phyloP scores from a whole-genome alignment of 164 flowering plant species.

The Echeveria elegans region DNA sequence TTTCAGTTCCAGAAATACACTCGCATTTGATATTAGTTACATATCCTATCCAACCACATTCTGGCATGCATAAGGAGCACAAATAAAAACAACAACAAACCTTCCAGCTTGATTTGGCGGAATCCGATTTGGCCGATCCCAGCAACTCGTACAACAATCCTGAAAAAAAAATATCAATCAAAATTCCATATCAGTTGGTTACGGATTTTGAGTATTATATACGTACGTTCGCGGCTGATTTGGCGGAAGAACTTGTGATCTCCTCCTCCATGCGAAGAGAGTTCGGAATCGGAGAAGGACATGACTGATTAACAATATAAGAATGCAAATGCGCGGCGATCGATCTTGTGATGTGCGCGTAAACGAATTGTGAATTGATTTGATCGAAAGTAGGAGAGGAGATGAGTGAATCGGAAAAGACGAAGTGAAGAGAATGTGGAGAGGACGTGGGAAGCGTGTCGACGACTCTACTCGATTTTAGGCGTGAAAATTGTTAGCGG shows the following conservation, averaged over 20 bases:
- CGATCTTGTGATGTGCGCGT: background rate
- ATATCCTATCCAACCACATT: too few species aligned
- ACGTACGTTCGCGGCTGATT: constrained; percentile 50
- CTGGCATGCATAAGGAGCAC: background rate
- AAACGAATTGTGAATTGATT: background rate
- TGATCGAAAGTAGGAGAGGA: too few species aligned
- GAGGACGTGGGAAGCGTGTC: constrained; percentile 1
- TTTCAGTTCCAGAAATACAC: too few species aligned
- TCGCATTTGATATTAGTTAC: too few species aligned
- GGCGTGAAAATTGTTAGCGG: background rate
- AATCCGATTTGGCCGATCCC: constrained; percentile 65
- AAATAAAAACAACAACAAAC: constrained; percentile 22
- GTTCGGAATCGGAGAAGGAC: constrained; percentile 60
- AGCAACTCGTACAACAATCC: constrained; percentile 83
- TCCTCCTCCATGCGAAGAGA: constrained; percentile 36
- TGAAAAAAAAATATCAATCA: constrained; percentile 11
- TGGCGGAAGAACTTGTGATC: constrained; percentile 51
- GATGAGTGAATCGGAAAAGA: background rate
- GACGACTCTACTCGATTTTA: background rate
- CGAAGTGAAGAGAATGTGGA: background rate
- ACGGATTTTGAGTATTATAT: constrained; percentile 3
- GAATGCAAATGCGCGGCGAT: too few species aligned
- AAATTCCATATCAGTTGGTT: background rate
- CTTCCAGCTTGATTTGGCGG: constrained; percentile 83
- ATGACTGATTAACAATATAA: constrained; percentile 14